A percentile compares a stretch with the other conserved stretches of the same genome.
Evolutionary conservation across 140 eudicot species (phyloP).

Genomic region (Stevia rebaudiana): DNA sequence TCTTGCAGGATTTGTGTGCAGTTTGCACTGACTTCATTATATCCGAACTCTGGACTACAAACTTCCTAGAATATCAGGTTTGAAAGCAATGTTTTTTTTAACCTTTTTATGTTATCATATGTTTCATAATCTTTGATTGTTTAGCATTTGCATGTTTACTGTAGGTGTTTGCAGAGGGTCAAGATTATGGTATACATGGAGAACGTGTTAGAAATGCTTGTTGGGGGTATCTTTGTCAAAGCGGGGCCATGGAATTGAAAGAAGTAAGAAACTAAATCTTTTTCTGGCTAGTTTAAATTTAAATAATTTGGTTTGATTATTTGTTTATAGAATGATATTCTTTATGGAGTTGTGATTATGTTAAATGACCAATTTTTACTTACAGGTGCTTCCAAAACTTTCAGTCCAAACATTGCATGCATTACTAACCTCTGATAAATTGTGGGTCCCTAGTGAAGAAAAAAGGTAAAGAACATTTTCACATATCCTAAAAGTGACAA

Average conservation of each 20-base stretch:
- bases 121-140: conserved; percentile 14
- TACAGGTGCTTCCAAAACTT: conserved; percentile 92
- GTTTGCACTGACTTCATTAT: conserved; percentile 97
- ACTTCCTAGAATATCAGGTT: conserved; percentile 94
- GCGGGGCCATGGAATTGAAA: conserved; percentile 90
- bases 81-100: conserved; percentile 12
- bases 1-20: conserved; percentile 82
- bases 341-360: not conserved
- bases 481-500: not conserved
- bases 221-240: conserved; percentile 99
- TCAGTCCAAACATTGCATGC: conserved; percentile 88
- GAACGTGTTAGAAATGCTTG: conserved; percentile 99
- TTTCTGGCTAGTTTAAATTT: not conserved
- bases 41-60: conserved; percentile 95
- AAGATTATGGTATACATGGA: conserved; percentile 94
- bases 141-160: conserved; percentile 17
- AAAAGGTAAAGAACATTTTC: conserved; percentile 53
- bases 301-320: not conserved
- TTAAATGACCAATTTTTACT: conserved; percentile 5
- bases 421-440: conserved; percentile 82
- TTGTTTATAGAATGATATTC: conserved; percentile 5
- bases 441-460: conserved; percentile 97
- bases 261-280: conserved; percentile 47
- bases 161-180: conserved; percentile 94
- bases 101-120: not conserved